Evolutionary conservation across 2,329 filamentous ascomycete species (phyloP).

Genomic region (Calonectria hawksworthii): DNA sequence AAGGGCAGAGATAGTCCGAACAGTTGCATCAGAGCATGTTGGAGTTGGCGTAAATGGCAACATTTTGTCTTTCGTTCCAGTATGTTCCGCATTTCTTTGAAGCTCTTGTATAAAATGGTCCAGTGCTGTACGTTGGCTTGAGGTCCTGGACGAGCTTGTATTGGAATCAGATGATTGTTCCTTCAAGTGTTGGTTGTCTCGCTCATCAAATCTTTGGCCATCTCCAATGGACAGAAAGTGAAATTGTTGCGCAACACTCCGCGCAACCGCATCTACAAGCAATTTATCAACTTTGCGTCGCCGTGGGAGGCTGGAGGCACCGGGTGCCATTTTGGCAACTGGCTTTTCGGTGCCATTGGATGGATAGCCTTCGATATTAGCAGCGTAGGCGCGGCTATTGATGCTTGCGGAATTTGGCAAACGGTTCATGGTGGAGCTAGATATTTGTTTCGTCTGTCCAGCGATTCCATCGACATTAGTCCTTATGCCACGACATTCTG

Average conservation of each 20-base stretch:
- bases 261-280: conserved; percentile 60
- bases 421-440: not conserved
- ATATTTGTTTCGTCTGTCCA: too few species aligned
- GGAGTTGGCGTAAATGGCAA: conserved; percentile 57
- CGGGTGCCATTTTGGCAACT: not conserved
- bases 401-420: not conserved
- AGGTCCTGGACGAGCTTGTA: conserved; percentile 55
- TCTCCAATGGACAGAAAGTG: conserved; percentile 54
- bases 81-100: conserved; percentile 49
- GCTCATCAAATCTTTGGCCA: not conserved
- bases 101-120: conserved; percentile 53
- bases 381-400: not conserved
- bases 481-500: not conserved
- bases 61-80: conserved; percentile 54
- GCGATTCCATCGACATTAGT: not conserved
- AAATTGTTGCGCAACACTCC: conserved; percentile 61
- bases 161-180: conserved; percentile 5
- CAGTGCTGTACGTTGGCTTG: conserved; percentile 59
- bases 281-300: conserved; percentile 53
- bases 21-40: conserved; percentile 57
- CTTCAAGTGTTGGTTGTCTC: not conserved
- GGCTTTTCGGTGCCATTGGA: too few species aligned
- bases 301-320: conserved; percentile 41
- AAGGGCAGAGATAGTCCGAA: conserved; percentile 66
- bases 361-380: not conserved